Percentiles rank a stretch among this genome's conserved stretches.
These are phyloP conservation scores for Microstroma glucosiphilum DNA, from an alignment of 1,284 basidiomycete species.

Conservation along the genomic window DNA sequence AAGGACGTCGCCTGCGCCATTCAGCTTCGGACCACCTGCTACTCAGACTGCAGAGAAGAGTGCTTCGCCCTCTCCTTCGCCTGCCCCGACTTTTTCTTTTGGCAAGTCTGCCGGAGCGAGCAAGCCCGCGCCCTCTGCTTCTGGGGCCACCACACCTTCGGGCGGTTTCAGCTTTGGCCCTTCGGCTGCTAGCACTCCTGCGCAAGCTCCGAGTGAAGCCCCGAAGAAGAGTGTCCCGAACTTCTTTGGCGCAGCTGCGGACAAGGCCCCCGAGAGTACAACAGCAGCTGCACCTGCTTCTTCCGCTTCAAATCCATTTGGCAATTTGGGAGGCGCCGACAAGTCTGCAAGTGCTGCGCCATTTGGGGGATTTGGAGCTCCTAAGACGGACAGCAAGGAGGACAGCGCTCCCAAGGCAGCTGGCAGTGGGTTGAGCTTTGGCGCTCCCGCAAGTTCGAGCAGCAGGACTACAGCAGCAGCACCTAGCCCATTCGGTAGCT, in stretches of 20 bases:
- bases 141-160: not conserved
- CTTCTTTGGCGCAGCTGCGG: not conserved
- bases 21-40: constrained; percentile 27
- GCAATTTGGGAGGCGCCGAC: not conserved
- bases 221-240: not conserved
- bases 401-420: too few species aligned
- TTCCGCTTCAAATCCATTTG: not conserved
- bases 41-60: constrained; percentile 9
- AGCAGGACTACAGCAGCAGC: not conserved
- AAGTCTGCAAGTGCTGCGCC: not conserved
- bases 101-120: constrained; percentile 19
- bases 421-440: not conserved
- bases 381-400: too few species aligned
- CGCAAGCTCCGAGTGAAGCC: not conserved
- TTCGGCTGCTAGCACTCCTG: not conserved
- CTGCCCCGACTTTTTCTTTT: constrained; percentile 25
- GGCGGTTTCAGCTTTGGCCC: not conserved
- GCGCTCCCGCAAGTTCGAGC: not conserved
- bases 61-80: constrained; percentile 16
- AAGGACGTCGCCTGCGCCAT: constrained; percentile 10
- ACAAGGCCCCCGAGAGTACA: not conserved
- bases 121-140: constrained; percentile 17
- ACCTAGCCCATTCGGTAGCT: constrained; percentile 1
- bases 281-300: not conserved
- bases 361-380: not conserved